Evolutionary conservation across 768 basidiomycete species (phyloP).

Genomic region (Podaxis sp.): DNA sequence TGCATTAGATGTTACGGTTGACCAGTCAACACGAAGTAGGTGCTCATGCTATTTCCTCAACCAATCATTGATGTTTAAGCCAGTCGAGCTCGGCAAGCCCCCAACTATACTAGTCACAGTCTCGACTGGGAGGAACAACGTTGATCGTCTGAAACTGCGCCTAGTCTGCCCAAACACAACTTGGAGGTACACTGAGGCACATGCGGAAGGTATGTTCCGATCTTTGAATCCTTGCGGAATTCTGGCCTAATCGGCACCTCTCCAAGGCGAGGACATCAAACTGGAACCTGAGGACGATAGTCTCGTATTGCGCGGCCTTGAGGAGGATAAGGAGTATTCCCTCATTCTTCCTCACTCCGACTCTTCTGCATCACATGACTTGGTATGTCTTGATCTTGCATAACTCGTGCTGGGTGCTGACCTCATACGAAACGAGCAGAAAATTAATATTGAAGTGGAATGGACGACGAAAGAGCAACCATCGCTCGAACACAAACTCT

Average conservation of each 20-base stretch:
- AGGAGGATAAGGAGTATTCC: conserved; percentile 43
- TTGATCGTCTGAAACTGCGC: conserved; percentile 53
- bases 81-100: conserved; percentile 67
- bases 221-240: neutral
- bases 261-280: conserved; percentile 18
- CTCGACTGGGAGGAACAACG: conserved; percentile 68
- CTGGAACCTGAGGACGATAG: conserved; percentile 42
- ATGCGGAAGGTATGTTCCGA: conserved; percentile 33
- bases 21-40: conserved; percentile 45
- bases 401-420: neutral
- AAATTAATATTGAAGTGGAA: conserved; percentile 65
- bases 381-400: conserved; percentile 44
- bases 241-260: neutral
- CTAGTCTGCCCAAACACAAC: conserved; percentile 56
- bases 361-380: conserved; percentile 54
- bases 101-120: conserved; percentile 55
- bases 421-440: conserved; percentile 38
- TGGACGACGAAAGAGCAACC: conserved; percentile 65
- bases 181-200: conserved; percentile 43
- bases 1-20: conserved; percentile 63
- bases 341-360: conserved; percentile 68
- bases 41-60: neutral
- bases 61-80: neutral
- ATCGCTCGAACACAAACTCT: conserved; percentile 50
- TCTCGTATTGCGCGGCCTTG: conserved; percentile 48